A percentile compares a stretch with the other conserved stretches of the same genome.
Evolutionary conservation across 345 rosid species (phyloP).

Genomic region (Combretum micranthum): DNA sequence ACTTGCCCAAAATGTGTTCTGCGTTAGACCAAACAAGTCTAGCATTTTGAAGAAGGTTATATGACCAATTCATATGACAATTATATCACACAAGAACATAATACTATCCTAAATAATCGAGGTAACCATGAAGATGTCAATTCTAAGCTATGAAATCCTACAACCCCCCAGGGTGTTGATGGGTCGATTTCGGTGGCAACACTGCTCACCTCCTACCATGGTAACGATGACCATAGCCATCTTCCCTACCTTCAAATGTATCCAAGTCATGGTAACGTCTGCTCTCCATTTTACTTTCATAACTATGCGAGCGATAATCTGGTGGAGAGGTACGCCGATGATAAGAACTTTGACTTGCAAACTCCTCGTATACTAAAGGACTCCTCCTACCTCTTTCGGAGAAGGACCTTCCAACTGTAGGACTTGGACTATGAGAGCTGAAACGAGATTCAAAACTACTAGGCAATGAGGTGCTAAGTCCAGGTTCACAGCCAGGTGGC

Average conservation of each 20-base stretch:
- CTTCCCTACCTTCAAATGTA: constrained; percentile 11
- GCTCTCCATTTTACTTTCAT: constrained; percentile 15
- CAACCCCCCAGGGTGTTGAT: no score
- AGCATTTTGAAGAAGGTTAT: no score
- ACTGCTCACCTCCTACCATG: constrained; percentile 19
- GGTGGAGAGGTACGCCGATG: constrained; percentile 20
- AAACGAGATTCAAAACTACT: constrained; percentile 35
- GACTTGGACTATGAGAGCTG: constrained; percentile 17
- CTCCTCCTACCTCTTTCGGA: constrained; percentile 44
- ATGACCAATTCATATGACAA: no score
- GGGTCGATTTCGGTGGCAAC: neutral
- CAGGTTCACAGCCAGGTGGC: constrained; percentile 46
- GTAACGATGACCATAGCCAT: constrained; percentile 18
- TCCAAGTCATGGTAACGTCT: constrained; percentile 5
- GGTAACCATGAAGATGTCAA: neutral
- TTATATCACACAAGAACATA: no score
- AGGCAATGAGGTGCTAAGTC: constrained; percentile 24
- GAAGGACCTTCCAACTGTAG: constrained; percentile 27
- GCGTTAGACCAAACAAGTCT: no score
- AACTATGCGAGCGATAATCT: constrained; percentile 24
- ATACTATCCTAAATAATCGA: no score
- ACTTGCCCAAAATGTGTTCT: no score
- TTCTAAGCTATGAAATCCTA: neutral
- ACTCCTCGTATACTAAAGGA: constrained; percentile 23
- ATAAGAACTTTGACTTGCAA: constrained; percentile 11